Percentiles rank a stretch among this genome's conserved stretches.
These are phyloP conservation scores for Epichloe bromicola DNA, from an alignment of 2,329 filamentous ascomycete species.

Conservation along the genomic window DNA sequence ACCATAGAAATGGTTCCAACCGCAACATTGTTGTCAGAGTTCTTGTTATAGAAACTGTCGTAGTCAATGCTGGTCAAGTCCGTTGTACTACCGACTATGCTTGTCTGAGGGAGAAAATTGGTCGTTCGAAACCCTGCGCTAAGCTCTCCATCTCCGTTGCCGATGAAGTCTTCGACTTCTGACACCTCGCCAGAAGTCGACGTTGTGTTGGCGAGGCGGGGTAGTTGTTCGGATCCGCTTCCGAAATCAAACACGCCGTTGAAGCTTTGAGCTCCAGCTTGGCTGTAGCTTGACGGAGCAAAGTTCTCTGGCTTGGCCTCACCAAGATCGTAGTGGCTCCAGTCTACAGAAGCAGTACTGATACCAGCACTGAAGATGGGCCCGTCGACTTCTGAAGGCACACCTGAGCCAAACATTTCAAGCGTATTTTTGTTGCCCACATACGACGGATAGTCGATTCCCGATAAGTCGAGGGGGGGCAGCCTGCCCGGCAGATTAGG, in stretches of 20 bases:
- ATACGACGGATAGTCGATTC: constrained; percentile 37
- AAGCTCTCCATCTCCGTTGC: constrained; percentile 34
- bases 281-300: constrained; percentile 40
- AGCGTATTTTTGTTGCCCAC: constrained; percentile 31
- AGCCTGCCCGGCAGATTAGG: constrained; percentile 39
- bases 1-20: constrained; percentile 33
- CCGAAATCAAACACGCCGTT: constrained; percentile 38
- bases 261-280: constrained; percentile 37
- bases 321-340: constrained; percentile 33
- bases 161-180: constrained; percentile 48
- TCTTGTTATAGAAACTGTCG: constrained; percentile 41
- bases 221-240: constrained; percentile 40
- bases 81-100: constrained; percentile 26
- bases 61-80: constrained; percentile 40
- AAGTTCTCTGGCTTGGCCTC: constrained; percentile 35
- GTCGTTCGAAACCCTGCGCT: constrained; percentile 33
- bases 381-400: constrained; percentile 37
- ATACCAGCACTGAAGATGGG: constrained; percentile 51
- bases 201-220: constrained; percentile 40
- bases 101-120: constrained; percentile 31
- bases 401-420: constrained; percentile 37
- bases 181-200: constrained; percentile 56
- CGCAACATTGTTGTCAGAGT: constrained; percentile 24
- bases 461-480: constrained; percentile 44
- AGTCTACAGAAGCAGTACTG: constrained; percentile 37